phyloP scores from a whole-genome alignment of 352 stramenopile genomes.

The Globisporangium nodosum region DNA sequence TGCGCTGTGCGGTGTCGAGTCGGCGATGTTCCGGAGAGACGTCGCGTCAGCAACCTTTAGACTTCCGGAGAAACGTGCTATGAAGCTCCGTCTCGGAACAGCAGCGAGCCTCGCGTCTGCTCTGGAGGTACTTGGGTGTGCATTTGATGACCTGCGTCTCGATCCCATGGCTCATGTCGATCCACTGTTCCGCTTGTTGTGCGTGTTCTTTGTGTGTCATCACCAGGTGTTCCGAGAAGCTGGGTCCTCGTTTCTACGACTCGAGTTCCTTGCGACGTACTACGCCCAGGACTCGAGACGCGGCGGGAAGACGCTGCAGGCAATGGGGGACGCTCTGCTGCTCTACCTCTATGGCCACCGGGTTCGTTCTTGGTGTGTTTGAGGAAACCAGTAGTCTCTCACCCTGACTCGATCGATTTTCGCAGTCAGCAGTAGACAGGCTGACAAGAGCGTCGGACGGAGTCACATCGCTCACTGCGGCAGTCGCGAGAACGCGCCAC shows the following conservation, averaged over 20 bases:
- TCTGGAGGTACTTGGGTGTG: slow-evolving; percentile 26
- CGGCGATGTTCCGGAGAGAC: slow-evolving; percentile 44
- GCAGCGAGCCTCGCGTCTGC: slow-evolving; percentile 34
- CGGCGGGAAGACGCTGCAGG: slow-evolving; percentile 62
- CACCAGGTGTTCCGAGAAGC: slow-evolving; percentile 40
- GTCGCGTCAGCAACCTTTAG: slow-evolving; percentile 31
- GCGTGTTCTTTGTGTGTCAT: neutral
- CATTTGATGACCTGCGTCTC: neutral
- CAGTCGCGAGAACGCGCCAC: slow-evolving; percentile 30
- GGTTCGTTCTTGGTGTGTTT: slow-evolving; percentile 16
- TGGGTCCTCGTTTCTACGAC: slow-evolving; percentile 47
- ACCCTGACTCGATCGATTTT: neutral
- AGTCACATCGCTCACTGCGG: slow-evolving; percentile 18
- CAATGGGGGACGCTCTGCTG: slow-evolving; percentile 42
- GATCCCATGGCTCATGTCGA: neutral
- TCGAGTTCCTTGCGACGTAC: slow-evolving; percentile 59
- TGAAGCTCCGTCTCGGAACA: slow-evolving; percentile 40
- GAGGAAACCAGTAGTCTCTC: neutral
- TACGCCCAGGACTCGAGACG: slow-evolving; percentile 53
- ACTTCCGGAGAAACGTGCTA: slow-evolving; percentile 29
- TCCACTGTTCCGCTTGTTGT: neutral
- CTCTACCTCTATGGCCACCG: slow-evolving; percentile 46
- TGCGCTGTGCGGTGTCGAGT: slow-evolving; percentile 60
- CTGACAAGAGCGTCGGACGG: neutral
- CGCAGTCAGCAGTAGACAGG: neutral